Evolutionary conservation across 345 rosid species (phyloP).

Genomic region (Eucalyptus guilfoylei): DNA sequence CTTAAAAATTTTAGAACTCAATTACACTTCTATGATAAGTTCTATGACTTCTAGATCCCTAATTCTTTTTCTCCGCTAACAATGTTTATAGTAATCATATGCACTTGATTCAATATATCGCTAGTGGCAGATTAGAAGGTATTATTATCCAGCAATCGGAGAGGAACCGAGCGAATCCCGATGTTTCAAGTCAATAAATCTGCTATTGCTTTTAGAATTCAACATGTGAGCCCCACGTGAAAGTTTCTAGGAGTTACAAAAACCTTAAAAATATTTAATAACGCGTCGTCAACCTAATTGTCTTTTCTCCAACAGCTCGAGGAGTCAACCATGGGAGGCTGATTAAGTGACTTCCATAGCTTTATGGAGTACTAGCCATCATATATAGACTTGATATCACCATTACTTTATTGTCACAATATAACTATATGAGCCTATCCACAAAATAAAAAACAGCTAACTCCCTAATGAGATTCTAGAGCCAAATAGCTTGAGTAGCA

Average conservation of each 20-base stretch:
- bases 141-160: neutral
- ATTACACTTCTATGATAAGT: too few species aligned
- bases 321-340: neutral
- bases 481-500: too few species aligned
- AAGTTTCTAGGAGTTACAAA: neutral
- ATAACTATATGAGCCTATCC: too few species aligned
- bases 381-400: neutral
- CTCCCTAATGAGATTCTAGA: too few species aligned
- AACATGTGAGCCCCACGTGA: neutral
- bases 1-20: neutral
- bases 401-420: too few species aligned
- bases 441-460: too few species aligned
- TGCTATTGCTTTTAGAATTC: neutral
- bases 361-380: neutral
- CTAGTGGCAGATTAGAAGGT: neutral
- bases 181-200: neutral
- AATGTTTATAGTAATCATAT: too few species aligned
- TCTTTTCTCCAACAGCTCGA: neutral
- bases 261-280: neutral
- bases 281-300: neutral
- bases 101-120: too few species aligned
- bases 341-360: neutral
- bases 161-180: neutral
- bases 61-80: too few species aligned
- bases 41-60: rapidly evolving